phyloP scores from a whole-genome alignment of 2,329 filamentous ascomycete genomes.

The Ascochyta fabae region DNA sequence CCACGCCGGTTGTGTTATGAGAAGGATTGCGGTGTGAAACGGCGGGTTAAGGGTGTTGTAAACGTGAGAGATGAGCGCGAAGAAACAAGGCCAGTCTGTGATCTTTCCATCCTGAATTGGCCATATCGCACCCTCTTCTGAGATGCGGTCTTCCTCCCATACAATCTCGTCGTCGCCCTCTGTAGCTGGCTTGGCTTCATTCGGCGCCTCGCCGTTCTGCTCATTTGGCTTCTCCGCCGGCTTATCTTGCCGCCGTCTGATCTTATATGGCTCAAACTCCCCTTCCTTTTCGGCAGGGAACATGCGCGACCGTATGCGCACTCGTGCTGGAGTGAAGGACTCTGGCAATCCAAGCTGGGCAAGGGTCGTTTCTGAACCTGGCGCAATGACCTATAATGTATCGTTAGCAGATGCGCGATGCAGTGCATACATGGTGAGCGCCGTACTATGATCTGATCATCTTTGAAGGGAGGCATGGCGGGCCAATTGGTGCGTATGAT shows the following conservation, averaged over 20 bases:
- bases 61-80: conserved; percentile 90
- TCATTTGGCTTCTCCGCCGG: conserved; percentile 38
- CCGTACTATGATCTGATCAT: conserved; percentile 54
- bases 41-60: conserved; percentile 87
- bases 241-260: conserved; percentile 60
- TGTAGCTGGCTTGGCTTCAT: conserved; percentile 36
- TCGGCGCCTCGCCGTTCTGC: conserved; percentile 23
- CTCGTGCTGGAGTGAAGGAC: conserved; percentile 86
- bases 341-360: conserved; percentile 90
- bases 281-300: conserved; percentile 79
- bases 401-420: conserved; percentile 6
- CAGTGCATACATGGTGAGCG: conserved; percentile 16
- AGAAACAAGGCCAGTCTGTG: conserved; percentile 89
- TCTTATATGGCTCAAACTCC: conserved; percentile 81
- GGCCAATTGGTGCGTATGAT: conserved; percentile 32
- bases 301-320: conserved; percentile 91
- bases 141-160: conserved; percentile 88
- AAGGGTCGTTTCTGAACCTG: conserved; percentile 87
- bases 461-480: conserved; percentile 54
- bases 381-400: conserved; percentile 67
- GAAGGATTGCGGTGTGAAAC: conserved; percentile 91
- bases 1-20: conserved; percentile 91
- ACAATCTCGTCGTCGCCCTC: conserved; percentile 65
- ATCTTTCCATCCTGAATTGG: conserved; percentile 84
- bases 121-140: conserved; percentile 87